Base-by-base conservation (phyloP, 164 flowering plant genomes). In the Tetrastigma voinierianum region DNA sequence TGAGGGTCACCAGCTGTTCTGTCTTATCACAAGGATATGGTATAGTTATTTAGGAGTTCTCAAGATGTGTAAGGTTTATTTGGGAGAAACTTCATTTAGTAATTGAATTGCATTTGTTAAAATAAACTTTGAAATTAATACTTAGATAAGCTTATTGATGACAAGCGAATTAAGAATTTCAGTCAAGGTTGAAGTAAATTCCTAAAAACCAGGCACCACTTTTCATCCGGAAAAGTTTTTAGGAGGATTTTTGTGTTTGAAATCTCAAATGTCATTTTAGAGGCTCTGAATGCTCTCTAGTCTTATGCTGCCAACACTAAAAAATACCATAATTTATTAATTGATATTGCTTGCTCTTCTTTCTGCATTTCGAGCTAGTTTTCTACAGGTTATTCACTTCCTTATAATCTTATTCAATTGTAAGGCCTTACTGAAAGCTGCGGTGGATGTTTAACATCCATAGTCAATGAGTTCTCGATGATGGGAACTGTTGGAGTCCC, bases 361-460 rank as follows among this genome's bases (percentile, higher is more conserved):
- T 25, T 25, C 18, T 25, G 40, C 40, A 25, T 25, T 25, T 25
- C 2, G 4, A 24, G 15, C 61, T 32, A 0, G 1, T n/a, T 61
- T 40, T 11, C 9, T 13, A 59, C 54, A 48, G 47, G 58, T 67
- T 45, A 21, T 25, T 18, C 46, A 16, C 32, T 59, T 19, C 17
- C 20, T 43, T 15, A 1, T 55, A 40, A n/a, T 20, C 24, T 60
- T 53, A 17, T 67, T 58, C 10, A 54, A 61, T 40, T 70, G 18
- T 25, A 80, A 96, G 99, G 99, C 63, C 86, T 96, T 14, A 96
- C 99, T 23, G 99, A 96, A 76, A 91, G 92, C 63, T 87, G 88
- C 71, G 92, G 86, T 2, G 97, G 97, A 20, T 86, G 96, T 75
- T 80, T 89, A 67, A 86, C 96, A 57, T 83, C 96, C 49, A 65